phyloP scores from a whole-genome alignment of 768 basidiomycete genomes.

The Tubosaeta sp. region DNA sequence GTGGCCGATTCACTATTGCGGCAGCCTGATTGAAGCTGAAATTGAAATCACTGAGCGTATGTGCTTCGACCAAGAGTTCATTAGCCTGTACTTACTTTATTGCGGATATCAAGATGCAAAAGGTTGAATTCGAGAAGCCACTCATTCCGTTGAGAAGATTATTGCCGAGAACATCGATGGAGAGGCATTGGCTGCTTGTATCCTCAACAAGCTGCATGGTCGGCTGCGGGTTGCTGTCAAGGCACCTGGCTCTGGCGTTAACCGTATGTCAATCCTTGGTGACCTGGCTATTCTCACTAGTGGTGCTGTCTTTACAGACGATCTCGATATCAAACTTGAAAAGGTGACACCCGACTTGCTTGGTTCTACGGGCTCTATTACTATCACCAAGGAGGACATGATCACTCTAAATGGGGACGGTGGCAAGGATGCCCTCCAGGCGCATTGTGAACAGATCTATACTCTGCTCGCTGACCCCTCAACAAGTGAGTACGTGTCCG shows the following conservation, averaged over 20 bases:
- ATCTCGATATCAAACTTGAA: constrained; percentile 96
- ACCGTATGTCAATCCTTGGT: constrained; percentile 96
- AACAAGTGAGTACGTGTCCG: constrained; percentile 75
- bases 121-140: constrained; percentile 96
- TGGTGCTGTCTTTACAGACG: constrained; percentile 94
- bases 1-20: too few species aligned
- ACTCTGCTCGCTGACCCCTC: constrained; percentile 75
- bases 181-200: constrained; percentile 97
- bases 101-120: constrained; percentile 94
- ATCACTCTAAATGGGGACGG: constrained; percentile 24
- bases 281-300: constrained; percentile 97
- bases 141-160: constrained; percentile 88
- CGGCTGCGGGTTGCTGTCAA: constrained; percentile 96
- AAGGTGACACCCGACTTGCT: constrained; percentile 66
- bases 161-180: constrained; percentile 98
- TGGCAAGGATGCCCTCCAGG: constrained; percentile 82
- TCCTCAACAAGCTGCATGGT: constrained; percentile 98
- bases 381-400: too few species aligned
- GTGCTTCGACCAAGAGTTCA: constrained; percentile 98
- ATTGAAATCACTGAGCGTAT: constrained; percentile 37
- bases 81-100: constrained; percentile 90
- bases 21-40: too few species aligned
- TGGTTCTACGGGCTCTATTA: too few species aligned
- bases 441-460: constrained; percentile 97
- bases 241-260: constrained; percentile 37